Evolutionary conservation across 23 red algal genomes (phyloP).

Genomic region (Gracilaria domingensis): DNA sequence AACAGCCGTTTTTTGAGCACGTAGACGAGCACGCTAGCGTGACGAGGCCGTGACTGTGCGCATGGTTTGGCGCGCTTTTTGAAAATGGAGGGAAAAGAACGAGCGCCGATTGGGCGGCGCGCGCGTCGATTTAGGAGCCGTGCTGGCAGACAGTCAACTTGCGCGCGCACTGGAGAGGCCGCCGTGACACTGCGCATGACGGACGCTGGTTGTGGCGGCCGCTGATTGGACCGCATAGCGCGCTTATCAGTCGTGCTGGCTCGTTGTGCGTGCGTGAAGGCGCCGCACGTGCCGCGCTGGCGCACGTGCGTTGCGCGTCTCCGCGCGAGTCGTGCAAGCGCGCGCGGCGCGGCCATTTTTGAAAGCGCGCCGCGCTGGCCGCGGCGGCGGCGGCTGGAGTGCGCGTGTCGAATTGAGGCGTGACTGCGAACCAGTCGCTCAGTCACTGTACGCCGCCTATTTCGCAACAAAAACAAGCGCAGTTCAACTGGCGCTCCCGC

Average conservation of each 20-base stretch:
- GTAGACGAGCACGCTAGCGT: slow-evolving; percentile 42
- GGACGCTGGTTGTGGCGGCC: slow-evolving; percentile 1
- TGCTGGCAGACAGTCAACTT: slow-evolving; percentile 29
- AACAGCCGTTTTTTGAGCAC: slow-evolving; percentile 46
- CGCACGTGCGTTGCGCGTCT: neutral
- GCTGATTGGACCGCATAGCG: slow-evolving; percentile 1
- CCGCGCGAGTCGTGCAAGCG: neutral
- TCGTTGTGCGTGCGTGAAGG: neutral
- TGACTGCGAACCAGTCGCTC: neutral
- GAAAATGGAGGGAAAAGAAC: slow-evolving; percentile 41
- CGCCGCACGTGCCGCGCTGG: neutral
- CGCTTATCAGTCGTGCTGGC: neutral
- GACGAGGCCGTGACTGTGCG: slow-evolving; percentile 19
- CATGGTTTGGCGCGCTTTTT: slow-evolving; percentile 31
- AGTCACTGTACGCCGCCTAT: no score
- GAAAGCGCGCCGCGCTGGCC: neutral
- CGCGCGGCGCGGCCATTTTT: neutral
- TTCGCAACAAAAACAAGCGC: no score
- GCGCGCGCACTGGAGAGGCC: neutral
- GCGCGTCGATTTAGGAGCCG: neutral
- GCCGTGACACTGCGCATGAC: neutral
- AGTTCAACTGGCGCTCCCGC: neutral
- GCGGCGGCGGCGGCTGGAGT: neutral
- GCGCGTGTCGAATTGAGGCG: slow-evolving; percentile 18
- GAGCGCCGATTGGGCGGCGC: neutral